Conservation (phyloP, 495 filamentous ascomycete genomes). For the Durotheca rogersii region DNA sequence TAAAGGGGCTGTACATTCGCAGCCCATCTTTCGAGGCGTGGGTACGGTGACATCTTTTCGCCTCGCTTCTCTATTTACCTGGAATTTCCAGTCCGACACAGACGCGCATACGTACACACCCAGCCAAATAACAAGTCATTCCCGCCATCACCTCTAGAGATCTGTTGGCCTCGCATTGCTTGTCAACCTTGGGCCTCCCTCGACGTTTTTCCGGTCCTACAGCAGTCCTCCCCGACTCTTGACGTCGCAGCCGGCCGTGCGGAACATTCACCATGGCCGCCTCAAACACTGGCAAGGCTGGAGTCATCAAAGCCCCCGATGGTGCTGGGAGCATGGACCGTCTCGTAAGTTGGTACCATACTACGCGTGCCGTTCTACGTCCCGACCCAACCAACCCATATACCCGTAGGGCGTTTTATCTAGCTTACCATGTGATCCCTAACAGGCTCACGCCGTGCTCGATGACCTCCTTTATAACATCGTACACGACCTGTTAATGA, state of each 20-base stretch:
- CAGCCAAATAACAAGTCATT: too few species aligned
- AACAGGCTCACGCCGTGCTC: constrained; percentile 56
- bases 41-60: constrained; percentile 7
- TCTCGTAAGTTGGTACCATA: constrained; percentile 42
- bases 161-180: constrained; percentile 12
- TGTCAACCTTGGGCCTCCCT: neutral
- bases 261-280: constrained; percentile 40
- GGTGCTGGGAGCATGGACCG: constrained; percentile 44
- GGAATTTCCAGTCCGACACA: constrained; percentile 11
- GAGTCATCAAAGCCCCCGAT: constrained; percentile 47
- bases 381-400: constrained; percentile 1
- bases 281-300: constrained; percentile 49
- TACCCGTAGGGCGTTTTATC: too few species aligned
- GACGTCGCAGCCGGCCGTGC: constrained; percentile 4
- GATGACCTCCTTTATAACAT: constrained; percentile 73
- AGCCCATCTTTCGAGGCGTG: constrained; percentile 18
- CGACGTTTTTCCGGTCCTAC: neutral
- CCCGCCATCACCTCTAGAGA: constrained; percentile 4
- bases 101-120: too few species aligned
- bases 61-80: constrained; percentile 17
- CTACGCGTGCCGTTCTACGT: constrained; percentile 7
- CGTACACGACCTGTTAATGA: constrained; percentile 67
- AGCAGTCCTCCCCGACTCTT: neutral
- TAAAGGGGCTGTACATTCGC: too few species aligned
- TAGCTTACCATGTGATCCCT: constrained; percentile 16